Evolutionary conservation across 192 early-diverging fungal species (phyloP).

Genomic region (Umbelopsis ramanniana): DNA sequence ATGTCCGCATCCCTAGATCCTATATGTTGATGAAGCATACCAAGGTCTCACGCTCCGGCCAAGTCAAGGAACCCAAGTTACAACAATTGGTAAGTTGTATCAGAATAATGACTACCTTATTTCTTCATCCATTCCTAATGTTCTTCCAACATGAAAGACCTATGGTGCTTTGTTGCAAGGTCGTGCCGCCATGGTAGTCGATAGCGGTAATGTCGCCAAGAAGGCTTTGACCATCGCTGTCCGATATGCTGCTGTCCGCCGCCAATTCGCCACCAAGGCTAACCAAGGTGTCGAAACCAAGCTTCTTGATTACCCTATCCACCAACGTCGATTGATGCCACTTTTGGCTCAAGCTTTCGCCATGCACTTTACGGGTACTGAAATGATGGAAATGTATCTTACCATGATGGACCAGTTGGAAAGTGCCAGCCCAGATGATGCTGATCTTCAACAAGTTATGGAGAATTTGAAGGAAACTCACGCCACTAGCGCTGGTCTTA

Average conservation of each 20-base stretch:
- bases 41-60: conserved; percentile 79
- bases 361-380: conserved; percentile 88
- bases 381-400: conserved; percentile 79
- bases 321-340: conserved; percentile 93
- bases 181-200: conserved; percentile 81
- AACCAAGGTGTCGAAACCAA: conserved; percentile 77
- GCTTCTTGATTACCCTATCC: conserved; percentile 91
- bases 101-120: background rate
- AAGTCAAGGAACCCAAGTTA: conserved; percentile 80
- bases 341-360: conserved; percentile 89
- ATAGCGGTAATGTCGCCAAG: conserved; percentile 86
- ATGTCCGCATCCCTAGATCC: conserved; percentile 87
- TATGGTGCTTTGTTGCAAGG: conserved; percentile 89
- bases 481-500: conserved; percentile 88
- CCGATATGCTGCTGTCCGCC: conserved; percentile 89
- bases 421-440: conserved; percentile 63
- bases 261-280: conserved; percentile 77
- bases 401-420: conserved; percentile 79
- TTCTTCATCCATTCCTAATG: background rate
- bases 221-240: conserved; percentile 90
- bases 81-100: conserved; percentile 62
- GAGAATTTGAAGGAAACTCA: conserved; percentile 90
- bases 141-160: conserved; percentile 38
- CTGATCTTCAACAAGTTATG: conserved; percentile 63
- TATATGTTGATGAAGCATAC: conserved; percentile 96